Evolutionary conservation across 768 basidiomycete species (phyloP), one percentile per base, ranked within the genome.

Genomic region (Rhizopogon vulgaris): DNA sequence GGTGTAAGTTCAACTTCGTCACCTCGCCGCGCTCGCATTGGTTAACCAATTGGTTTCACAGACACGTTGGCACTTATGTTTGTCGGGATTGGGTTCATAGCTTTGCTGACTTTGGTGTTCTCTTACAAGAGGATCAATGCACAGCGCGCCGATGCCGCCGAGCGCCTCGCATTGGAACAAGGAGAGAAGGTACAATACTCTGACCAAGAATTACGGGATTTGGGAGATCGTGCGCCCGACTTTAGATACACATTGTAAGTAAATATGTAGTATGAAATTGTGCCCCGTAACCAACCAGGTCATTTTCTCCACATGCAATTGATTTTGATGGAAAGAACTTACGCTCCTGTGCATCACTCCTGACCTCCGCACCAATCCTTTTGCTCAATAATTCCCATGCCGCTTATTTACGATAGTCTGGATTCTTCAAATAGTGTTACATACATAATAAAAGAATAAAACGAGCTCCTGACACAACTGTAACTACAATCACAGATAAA

Each of bases 11-110:
- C 22, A 28, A 15, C 18, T 42, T 24, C 42, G 15, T 4, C 12
- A 18, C 7, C 6, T 1, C 10, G 27, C 7, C 6, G 1, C 12
- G 27, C 43, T 48, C 49, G 18, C 28, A 25, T 7, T 7, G 18
- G 7, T 17, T 32, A 5, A 45, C 4, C 8, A 4, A 8, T 17
- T 8, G 2, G 17, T 14, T 41, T 41, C 32, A n/a, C 41, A 85
- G 84, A 85, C 58, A 82, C 70, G 1, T 46, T 84, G 12, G 83
- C 84, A 63, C 68, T 87, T 18, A 83, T 83, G 81, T 84, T 86
- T 52, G 74, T 85, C 17, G 79, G 78, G 3, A 81, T 88, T 30
- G 84, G 85, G 0, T 69, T 85, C 58, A 69, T 85, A 6, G 60
- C 65, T 27, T 57, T 82, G 1, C 79, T 80, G 0, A 65, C 78